Evolutionary conservation across 2,329 filamentous ascomycete species (phyloP).

Genomic region (Penicillium paneum): DNA sequence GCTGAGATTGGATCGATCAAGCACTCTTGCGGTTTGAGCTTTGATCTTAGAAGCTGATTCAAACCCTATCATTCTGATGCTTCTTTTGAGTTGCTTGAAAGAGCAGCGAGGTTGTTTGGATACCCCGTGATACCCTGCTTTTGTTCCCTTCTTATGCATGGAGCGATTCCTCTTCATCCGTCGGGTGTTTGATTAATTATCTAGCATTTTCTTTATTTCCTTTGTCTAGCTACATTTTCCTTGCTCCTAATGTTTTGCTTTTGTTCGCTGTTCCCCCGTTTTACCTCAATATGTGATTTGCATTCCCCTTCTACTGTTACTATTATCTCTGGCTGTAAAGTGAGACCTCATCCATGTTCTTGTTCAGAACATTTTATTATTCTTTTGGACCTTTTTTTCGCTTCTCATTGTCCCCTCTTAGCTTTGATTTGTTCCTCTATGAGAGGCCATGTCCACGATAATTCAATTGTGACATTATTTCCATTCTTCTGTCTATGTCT

Average conservation of each 20-base stretch:
- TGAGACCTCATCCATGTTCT: slow-evolving; percentile 18
- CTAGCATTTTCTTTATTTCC: slow-evolving; percentile 33
- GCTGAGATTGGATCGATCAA: slow-evolving; percentile 13
- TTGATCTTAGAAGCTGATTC: slow-evolving; percentile 14
- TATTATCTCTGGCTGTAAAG: slow-evolving; percentile 30
- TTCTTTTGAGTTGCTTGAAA: slow-evolving; percentile 22
- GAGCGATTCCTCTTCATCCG: slow-evolving; percentile 35
- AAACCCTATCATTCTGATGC: slow-evolving; percentile 11
- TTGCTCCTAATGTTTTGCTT: slow-evolving; percentile 17
- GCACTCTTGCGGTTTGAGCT: slow-evolving; percentile 12
- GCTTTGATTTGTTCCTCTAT: slow-evolving; percentile 17
- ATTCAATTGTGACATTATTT: slow-evolving; percentile 19
- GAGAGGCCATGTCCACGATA: slow-evolving; percentile 19
- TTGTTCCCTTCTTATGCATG: slow-evolving; percentile 33
- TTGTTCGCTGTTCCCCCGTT: slow-evolving; percentile 6
- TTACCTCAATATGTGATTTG: slow-evolving; percentile 14
- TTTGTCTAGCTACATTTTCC: slow-evolving; percentile 30
- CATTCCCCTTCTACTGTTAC: slow-evolving; percentile 25
- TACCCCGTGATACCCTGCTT: slow-evolving; percentile 43
- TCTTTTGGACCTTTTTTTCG: background rate
- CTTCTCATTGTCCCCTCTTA: slow-evolving; percentile 9
- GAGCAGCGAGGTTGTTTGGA: slow-evolving; percentile 39
- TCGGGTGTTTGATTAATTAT: slow-evolving; percentile 33
- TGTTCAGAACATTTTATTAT: slow-evolving; percentile 18
- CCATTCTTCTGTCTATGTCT: background rate